Base-by-base conservation (phyloP, 2,329 filamentous ascomycete genomes). In the Penicillium sp. region DNA sequence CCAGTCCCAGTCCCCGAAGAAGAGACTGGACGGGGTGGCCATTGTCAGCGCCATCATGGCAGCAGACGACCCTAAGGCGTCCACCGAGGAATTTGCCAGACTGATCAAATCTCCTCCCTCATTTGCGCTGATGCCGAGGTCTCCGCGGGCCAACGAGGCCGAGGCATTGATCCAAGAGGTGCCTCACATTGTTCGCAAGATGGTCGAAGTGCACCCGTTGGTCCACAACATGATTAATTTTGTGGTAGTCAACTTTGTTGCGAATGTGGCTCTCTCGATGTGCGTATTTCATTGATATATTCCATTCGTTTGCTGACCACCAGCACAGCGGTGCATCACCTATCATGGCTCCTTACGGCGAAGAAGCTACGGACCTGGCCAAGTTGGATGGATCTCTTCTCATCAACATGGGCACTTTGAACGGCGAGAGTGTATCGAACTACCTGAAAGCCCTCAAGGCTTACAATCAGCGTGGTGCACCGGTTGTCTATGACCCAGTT, bases 211-310 rank as follows among this genome's bases (percentile, higher is more conserved):
- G 39, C 86, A 82, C 50, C 91, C 92, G 0, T 79, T 97, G 20
- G 88, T 88, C 45, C 92, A 97, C 74, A 96, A 96, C 74, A 97
- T 97, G 90, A 97, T 94, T 47, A 97, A 97, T 69, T 80, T 92
- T 46, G 92, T 97, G 0, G 92, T 96, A 20, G 91, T 96, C 66
- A 96, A 96, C 74, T 89, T 97, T 64, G 89, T 92, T 14, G 92
- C 94, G 46, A 96, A 95, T 66, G 87, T 96, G 3, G 90, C 90
- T 35, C 80, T 96, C 14, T 84, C 87, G 30, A 80, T 95, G 74
- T 77, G 60, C 65, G 69, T 60, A 6, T 22, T 30, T 35, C 1
- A 38, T 7, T 18, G 20, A 22, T 18, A 24, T 20, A 7, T 10
- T 35, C 14, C 24, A 16, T 28, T 11, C 3, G 4, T 24, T 27